These are phyloP conservation scores for Teunomyces gatunensis DNA, from an alignment of 805 yeast species.

Conservation along the genomic window DNA sequence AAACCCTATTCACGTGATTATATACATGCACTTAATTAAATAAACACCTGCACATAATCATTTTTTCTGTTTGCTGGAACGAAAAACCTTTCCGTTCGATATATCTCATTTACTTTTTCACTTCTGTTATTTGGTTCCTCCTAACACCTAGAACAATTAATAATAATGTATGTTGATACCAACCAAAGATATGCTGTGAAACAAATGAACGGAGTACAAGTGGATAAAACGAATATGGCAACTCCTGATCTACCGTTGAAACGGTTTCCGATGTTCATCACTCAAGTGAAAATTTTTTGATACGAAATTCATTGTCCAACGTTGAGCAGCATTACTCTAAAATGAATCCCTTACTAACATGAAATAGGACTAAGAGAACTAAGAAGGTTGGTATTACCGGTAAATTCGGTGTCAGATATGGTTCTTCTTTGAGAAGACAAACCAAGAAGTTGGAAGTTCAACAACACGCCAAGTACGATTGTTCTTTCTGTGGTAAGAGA, in stretches of 20 bases:
- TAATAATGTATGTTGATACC: conserved; percentile 13
- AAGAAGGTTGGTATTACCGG: conserved; percentile 99
- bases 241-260: not conserved
- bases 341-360: conserved; percentile 37
- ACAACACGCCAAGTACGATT: conserved; percentile 98
- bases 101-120: conserved; percentile 4
- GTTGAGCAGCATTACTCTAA: not conserved
- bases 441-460: conserved; percentile 98
- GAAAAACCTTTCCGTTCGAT: conserved; percentile 3
- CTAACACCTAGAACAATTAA: conserved; percentile 12
- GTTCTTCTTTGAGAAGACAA: conserved; percentile 99
- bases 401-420: conserved; percentile 99
- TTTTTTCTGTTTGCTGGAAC: not conserved
- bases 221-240: not conserved
- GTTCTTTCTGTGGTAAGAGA: conserved; percentile 99
- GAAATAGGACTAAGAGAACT: conserved; percentile 95
- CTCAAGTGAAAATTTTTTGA: not conserved
- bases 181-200: not conserved
- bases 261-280: not conserved
- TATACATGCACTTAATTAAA: not conserved
- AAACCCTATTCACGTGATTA: conserved; percentile 3
- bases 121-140: conserved; percentile 8
- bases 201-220: conserved; percentile 2
- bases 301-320: conserved; percentile 1
- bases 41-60: not conserved